Evolutionary conservation across 768 basidiomycete genomes (phyloP).

Genomic region (Amanita subjunquillea): DNA sequence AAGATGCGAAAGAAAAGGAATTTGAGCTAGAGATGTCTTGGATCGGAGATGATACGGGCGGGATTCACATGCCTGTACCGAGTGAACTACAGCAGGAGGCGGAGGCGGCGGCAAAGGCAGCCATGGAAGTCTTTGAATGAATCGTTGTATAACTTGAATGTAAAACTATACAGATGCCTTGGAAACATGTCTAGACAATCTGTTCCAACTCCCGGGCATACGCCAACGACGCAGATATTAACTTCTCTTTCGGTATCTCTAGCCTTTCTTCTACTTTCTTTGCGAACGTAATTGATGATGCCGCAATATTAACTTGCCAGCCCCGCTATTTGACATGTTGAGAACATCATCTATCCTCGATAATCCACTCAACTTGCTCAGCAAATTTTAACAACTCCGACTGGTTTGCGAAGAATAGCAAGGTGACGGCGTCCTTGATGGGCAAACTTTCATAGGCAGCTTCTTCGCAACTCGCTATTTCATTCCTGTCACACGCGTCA

Average conservation of each 20-base stretch:
- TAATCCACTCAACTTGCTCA: constrained; percentile 42
- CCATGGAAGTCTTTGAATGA: constrained; percentile 54
- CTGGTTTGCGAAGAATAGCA: constrained; percentile 84
- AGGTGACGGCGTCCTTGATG: constrained; percentile 77
- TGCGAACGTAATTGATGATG: constrained; percentile 64
- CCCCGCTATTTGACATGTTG: constrained; percentile 43
- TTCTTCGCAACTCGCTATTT: constrained; percentile 96
- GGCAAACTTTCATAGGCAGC: constrained; percentile 88
- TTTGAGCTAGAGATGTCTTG: constrained; percentile 98
- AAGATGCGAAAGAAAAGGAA: constrained; percentile 96
- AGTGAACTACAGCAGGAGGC: constrained; percentile 78
- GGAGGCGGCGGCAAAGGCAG: constrained; percentile 78
- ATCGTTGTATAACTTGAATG: constrained; percentile 7
- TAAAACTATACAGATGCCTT: constrained; percentile 8
- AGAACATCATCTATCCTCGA: background rate
- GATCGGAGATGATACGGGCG: constrained; percentile 80
- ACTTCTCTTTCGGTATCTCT: constrained; percentile 79
- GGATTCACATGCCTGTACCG: constrained; percentile 76
- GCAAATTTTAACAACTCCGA: constrained; percentile 81
- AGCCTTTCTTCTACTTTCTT: constrained; percentile 72
- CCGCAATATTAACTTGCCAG: constrained; percentile 74
- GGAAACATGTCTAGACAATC: constrained; percentile 58
- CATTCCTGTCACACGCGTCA: constrained; percentile 46
- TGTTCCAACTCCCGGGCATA: constrained; percentile 88
- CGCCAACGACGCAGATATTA: constrained; percentile 65